Base-by-base conservation (phyloP, 129 eudicot species). In the Arctium lappa region DNA sequence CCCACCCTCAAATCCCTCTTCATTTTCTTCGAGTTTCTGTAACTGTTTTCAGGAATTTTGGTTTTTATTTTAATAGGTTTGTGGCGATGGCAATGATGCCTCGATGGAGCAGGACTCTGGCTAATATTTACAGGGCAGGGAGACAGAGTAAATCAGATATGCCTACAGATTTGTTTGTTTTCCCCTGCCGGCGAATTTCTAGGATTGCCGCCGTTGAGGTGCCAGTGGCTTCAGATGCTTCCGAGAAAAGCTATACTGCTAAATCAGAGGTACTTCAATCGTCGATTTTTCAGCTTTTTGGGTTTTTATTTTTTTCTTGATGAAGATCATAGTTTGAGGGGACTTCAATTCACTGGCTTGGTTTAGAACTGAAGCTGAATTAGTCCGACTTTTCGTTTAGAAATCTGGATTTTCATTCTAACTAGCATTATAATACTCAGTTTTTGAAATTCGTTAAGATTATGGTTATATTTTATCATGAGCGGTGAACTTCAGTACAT, bases 61-160 rank as follows among this genome's bases (percentile, higher is more conserved):
- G 46, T 76, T 31, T 29, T 69, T 48, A 42, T 39, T 36, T 33
- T n/a, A 60, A 16, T 72, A 69, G 77, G 48, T 40, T 74, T 12
- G 72, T 50, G 9, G 22, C 8, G 31, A 27, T 80, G 11, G 3
- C 74, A 15, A 84, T 85, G 88, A 76, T 75, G 88, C 82, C 82
- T 75, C 84, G 82, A 76, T 85, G 88, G 88, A 85, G 85, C 75
- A 72, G 75, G n/a, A 73, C 79, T 40, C 74, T 85, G 8, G 82
- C 70, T 56, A 46, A 72, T 76, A 16, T 81, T 8, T 77, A 33
- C 29, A 39, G 74, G 30, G 15, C 53, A 81, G 48, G 83, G 76
- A 69, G 39, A 48, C 82, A 77, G 29, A 83, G 27, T 39, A 77
- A 30, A 83, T 83, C 86, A 37, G 72, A 29, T 29, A 60, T 5